Conservation (phyloP, 495 filamentous ascomycete genomes). For the Penicillium longicatenatum region DNA sequence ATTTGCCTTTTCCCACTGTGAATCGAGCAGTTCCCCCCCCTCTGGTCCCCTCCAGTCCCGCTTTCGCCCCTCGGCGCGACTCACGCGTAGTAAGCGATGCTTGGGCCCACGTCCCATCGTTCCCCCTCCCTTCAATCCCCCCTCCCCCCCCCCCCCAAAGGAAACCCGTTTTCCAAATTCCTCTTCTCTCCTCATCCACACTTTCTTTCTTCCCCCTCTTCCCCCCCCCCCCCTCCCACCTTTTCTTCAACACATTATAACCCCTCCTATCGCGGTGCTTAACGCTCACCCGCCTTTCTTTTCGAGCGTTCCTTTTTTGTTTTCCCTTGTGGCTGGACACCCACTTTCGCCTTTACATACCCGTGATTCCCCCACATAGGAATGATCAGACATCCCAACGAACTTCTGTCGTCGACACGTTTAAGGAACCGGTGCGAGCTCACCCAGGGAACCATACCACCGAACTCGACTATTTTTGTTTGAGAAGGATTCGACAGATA, state of each 20-base stretch:
- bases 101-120: constrained; percentile 33
- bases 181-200: constrained; percentile 37
- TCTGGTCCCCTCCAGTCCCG: constrained; percentile 1
- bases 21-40: not conserved
- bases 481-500: constrained; percentile 43
- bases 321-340: constrained; percentile 54
- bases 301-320: constrained; percentile 39
- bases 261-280: constrained; percentile 22
- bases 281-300: constrained; percentile 39
- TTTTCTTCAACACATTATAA: constrained; percentile 13
- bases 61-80: constrained; percentile 23
- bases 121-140: constrained; percentile 29
- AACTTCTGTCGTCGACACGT: constrained; percentile 49
- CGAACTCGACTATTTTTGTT: constrained; percentile 38
- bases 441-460: constrained; percentile 55
- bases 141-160: constrained; percentile 23
- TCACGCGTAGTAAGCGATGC: constrained; percentile 31
- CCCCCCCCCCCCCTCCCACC: constrained; percentile 26
- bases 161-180: constrained; percentile 28
- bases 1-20: not conserved
- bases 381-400: constrained; percentile 53
- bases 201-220: constrained; percentile 40
- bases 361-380: constrained; percentile 35
- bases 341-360: constrained; percentile 38
- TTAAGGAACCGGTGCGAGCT: constrained; percentile 54